Conservation (phyloP, 345 rosid species). For the Angophora floribunda region DNA sequence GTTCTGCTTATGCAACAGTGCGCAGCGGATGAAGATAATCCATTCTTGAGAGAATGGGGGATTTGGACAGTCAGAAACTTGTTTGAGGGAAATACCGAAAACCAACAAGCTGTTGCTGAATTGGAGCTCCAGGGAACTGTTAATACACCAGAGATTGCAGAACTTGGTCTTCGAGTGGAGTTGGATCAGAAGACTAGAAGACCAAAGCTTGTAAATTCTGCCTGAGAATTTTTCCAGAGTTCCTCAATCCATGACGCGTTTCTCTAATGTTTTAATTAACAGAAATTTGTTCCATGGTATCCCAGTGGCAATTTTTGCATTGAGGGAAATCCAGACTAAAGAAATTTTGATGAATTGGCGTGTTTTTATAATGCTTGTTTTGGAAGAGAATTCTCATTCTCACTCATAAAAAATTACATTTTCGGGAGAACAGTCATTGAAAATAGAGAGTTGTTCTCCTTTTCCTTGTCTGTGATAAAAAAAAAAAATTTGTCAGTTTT, state of each 20-base stretch:
- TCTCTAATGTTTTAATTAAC: not conserved
- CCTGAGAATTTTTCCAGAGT: not conserved
- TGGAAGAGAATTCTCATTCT: not conserved
- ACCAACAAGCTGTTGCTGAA: slow-evolving; percentile 49
- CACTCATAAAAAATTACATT: not conserved
- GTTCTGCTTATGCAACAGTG: slow-evolving; percentile 68
- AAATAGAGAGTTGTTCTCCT: not conserved
- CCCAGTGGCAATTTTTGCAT: not conserved
- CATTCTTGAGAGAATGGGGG: slow-evolving; percentile 80
- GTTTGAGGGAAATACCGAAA: slow-evolving; percentile 62
- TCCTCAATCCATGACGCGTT: not conserved
- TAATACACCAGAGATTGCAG: slow-evolving; percentile 54
- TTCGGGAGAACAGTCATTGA: not conserved
- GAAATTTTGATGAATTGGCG: not conserved
- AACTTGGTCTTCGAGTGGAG: slow-evolving; percentile 64
- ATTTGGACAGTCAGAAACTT: slow-evolving; percentile 67
- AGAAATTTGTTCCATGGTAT: not conserved
- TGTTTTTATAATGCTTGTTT: not conserved
- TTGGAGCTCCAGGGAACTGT: slow-evolving; percentile 74
- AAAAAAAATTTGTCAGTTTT: not conserved
- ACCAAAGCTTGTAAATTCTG: slow-evolving; percentile 61
- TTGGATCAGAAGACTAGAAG: slow-evolving; percentile 42
- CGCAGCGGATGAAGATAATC: slow-evolving; percentile 63
- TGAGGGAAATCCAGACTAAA: not conserved
- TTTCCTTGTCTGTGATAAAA: not conserved